Conservation (phyloP, 352 stramenopile species). For the Phytophthora ramorum region DNA sequence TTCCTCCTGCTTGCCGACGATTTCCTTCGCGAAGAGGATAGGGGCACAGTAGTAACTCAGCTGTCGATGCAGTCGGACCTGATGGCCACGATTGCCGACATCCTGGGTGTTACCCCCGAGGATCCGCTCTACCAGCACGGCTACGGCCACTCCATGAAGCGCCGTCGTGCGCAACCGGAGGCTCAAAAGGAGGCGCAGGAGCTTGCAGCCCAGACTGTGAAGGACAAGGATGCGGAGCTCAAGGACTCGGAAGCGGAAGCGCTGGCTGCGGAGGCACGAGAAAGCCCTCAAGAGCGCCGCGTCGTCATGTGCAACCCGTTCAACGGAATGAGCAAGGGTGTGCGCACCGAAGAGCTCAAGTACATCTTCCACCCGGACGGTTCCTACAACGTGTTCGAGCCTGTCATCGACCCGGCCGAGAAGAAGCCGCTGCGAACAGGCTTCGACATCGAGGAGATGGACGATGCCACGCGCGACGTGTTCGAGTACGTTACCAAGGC, state of each 20-base stretch:
- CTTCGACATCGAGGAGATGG: constrained; percentile 75
- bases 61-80: constrained; percentile 77
- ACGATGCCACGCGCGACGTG: constrained; percentile 48
- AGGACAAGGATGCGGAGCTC: constrained; percentile 23
- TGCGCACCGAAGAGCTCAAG: constrained; percentile 72
- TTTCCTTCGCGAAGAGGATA: constrained; percentile 53
- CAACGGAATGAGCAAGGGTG: constrained; percentile 70
- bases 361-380: constrained; percentile 75
- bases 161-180: constrained; percentile 34
- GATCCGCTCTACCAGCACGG: constrained; percentile 68
- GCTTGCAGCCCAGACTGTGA: constrained; percentile 7
- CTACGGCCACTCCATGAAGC: constrained; percentile 76
- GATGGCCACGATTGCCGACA: constrained; percentile 75
- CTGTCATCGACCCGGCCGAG: constrained; percentile 52
- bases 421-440: constrained; percentile 57
- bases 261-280: constrained; percentile 15
- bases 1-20: constrained; percentile 77
- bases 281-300: constrained; percentile 45
- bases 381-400: constrained; percentile 73
- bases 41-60: constrained; percentile 57
- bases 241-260: constrained; percentile 23
- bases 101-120: constrained; percentile 59
- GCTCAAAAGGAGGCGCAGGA: constrained; percentile 28
- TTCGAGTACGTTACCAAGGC: constrained; percentile 61
- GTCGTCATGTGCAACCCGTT: constrained; percentile 79